Evolutionary conservation across 1,139 yeast species (phyloP).

Genomic region (Suhomyces maxii): DNA sequence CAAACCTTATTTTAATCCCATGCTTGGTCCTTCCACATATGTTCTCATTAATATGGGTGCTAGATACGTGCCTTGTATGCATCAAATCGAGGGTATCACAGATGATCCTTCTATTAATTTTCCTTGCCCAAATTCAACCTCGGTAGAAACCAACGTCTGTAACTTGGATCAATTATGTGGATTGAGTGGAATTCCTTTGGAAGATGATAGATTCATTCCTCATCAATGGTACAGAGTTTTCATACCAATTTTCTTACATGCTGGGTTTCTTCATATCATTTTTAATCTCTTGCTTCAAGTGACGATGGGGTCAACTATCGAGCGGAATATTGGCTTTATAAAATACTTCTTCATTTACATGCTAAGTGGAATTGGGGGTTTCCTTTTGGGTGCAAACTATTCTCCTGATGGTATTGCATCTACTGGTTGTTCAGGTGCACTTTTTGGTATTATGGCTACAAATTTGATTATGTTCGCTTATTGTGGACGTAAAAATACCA

Average conservation of each 20-base stretch:
- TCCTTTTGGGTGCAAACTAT: slow-evolving; percentile 68
- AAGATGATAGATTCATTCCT: slow-evolving; percentile 39
- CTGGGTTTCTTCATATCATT: slow-evolving; percentile 69
- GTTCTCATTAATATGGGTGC: slow-evolving; percentile 71
- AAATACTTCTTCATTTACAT: slow-evolving; percentile 60
- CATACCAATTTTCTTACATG: slow-evolving; percentile 74
- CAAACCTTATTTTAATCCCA: slow-evolving; percentile 72
- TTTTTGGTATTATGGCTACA: slow-evolving; percentile 69
- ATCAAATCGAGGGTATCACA: slow-evolving; percentile 50
- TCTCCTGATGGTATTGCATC: slow-evolving; percentile 70
- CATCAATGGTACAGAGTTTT: slow-evolving; percentile 72
- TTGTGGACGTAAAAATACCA: slow-evolving; percentile 50
- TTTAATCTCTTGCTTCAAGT: slow-evolving; percentile 65
- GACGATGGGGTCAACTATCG: slow-evolving; percentile 64
- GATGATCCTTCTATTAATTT: slow-evolving; percentile 46
- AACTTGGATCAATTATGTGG: slow-evolving; percentile 62
- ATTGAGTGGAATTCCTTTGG: slow-evolving; percentile 45
- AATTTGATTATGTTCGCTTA: slow-evolving; percentile 59
- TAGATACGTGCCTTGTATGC: slow-evolving; percentile 73
- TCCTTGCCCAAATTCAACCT: slow-evolving; percentile 75
- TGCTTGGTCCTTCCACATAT: slow-evolving; percentile 78
- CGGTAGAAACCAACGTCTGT: slow-evolving; percentile 55
- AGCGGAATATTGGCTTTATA: slow-evolving; percentile 55
- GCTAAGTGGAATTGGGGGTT: slow-evolving; percentile 66
- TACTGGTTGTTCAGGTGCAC: slow-evolving; percentile 75